Evolutionary conservation across 192 early-diverging fungal genomes (phyloP), one percentile per base, ranked within the genome.

Genomic region (Coemansia sp.): DNA sequence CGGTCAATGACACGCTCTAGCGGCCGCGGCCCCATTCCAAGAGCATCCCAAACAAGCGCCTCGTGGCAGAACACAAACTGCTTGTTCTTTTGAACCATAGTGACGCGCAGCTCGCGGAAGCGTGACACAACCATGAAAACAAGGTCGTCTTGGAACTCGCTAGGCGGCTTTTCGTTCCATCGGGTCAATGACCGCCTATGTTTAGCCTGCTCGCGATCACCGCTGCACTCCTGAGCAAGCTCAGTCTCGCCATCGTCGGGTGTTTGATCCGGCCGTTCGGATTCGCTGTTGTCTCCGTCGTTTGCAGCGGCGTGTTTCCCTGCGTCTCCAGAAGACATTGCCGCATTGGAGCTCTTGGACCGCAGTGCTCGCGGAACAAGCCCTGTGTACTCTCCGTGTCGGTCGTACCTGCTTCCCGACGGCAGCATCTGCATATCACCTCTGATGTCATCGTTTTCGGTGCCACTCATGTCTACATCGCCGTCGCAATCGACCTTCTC

Each of bases 1-100:
- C 71, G 71, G 20, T 82, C 80, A 21, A 82, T 63, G 23, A 73
- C 49, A 4, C 68, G 75, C 35, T 74, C 71, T 4, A 82, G 60
- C 6, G 74, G 61, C 21, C 75, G 74, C 55, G 80, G 80, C 0
- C 72, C 69, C 20, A 69, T 67, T 6, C 68, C 68, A 20, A 83
- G 62, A 39, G 64, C 63, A 21, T 70, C 72, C 88, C 88, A 90
- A 51, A 76, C 64, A 59, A 92, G 73, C 2, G 92, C 88, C 63
- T 94, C 91, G 64, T 95, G 92, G 72, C 90, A 92, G 67, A 92
- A 93, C 23, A 85, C 88, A 83, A 87, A 95, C 80, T 95, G 93
- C 45, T 81, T 65, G 37, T 89, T 66, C 2, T 89, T 90, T 75
- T 95, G 93, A n/a, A 95, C 93, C 86, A 92, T 89, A 12, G 83